Evolutionary conservation across 495 filamentous ascomycete species (phyloP).

Genomic region (Lepidopterella palustris): DNA sequence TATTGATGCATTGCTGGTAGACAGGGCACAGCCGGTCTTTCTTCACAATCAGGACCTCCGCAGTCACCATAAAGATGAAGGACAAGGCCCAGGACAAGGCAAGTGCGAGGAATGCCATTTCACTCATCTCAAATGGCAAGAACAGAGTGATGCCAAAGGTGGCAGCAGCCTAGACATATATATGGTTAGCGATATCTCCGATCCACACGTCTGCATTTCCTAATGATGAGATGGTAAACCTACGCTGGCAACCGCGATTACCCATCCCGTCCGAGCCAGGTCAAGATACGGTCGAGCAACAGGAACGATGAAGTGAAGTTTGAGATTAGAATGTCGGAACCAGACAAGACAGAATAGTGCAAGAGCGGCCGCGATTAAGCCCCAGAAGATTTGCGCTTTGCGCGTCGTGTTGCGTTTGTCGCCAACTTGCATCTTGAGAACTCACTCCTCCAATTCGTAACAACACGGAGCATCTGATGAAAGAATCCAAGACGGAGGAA

Average conservation of each 20-base stretch:
- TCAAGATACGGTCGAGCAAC: background rate
- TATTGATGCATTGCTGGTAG: background rate
- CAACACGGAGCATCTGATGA: too few species aligned
- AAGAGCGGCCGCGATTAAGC: background rate
- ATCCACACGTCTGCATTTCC: background rate
- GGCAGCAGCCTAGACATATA: background rate
- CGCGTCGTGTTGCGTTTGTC: constrained; percentile 3
- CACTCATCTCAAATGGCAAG: background rate
- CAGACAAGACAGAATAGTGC: background rate
- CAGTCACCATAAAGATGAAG: background rate
- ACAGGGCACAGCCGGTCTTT: background rate
- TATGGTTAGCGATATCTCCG: background rate
- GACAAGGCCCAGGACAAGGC: background rate
- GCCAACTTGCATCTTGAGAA: background rate
- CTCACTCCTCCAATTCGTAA: too few species aligned
- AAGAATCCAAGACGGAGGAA: too few species aligned
- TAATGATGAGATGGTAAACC: background rate
- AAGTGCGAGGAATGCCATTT: background rate
- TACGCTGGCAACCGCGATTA: background rate
- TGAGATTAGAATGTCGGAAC: background rate
- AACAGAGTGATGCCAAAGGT: background rate
- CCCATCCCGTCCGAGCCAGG: background rate
- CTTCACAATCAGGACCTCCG: background rate
- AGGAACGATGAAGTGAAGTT: background rate
- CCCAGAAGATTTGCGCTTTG: constrained; percentile 1